phyloP scores from a whole-genome alignment of 805 yeast genomes.

The Kuraishia capsulata region DNA sequence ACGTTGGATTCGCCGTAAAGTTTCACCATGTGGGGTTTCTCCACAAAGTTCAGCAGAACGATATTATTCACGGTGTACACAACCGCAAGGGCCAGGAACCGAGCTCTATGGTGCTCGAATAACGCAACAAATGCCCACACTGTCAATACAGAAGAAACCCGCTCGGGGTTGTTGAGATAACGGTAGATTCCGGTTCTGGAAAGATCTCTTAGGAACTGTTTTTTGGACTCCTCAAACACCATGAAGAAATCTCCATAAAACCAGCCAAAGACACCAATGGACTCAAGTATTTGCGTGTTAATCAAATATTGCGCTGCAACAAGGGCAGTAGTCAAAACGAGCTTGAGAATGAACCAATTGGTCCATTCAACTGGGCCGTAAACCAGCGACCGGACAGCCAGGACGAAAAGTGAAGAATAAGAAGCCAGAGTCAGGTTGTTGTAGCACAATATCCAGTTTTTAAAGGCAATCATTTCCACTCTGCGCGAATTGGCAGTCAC shows the following conservation, averaged over 20 bases:
- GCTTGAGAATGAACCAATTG: conserved; percentile 38
- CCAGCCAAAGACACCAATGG: conserved; percentile 84
- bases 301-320: conserved; percentile 61
- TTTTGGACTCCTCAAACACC: conserved; percentile 31
- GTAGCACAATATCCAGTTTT: conserved; percentile 66
- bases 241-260: conserved; percentile 80
- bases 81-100: conserved; percentile 40
- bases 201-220: conserved; percentile 18
- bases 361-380: conserved; percentile 13
- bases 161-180: conserved; percentile 76
- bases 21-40: conserved; percentile 68
- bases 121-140: conserved; percentile 65
- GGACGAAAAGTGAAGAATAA: conserved; percentile 7
- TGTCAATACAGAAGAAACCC: conserved; percentile 69
- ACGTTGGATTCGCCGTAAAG: conserved; percentile 62
- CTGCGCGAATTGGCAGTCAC: conserved; percentile 3
- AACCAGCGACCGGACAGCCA: conserved; percentile 8
- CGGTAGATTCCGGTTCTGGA: conserved; percentile 77
- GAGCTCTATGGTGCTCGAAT: conserved; percentile 39
- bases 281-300: conserved; percentile 54
- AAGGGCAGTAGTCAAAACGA: conserved; percentile 51
- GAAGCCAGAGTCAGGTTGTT: conserved; percentile 8
- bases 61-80: conserved; percentile 63
- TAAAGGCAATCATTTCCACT: conserved; percentile 32
- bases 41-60: conserved; percentile 62